Evolutionary conservation across 2,329 filamentous ascomycete species (phyloP).

Genomic region (Colletotrichum euphorbiae): DNA sequence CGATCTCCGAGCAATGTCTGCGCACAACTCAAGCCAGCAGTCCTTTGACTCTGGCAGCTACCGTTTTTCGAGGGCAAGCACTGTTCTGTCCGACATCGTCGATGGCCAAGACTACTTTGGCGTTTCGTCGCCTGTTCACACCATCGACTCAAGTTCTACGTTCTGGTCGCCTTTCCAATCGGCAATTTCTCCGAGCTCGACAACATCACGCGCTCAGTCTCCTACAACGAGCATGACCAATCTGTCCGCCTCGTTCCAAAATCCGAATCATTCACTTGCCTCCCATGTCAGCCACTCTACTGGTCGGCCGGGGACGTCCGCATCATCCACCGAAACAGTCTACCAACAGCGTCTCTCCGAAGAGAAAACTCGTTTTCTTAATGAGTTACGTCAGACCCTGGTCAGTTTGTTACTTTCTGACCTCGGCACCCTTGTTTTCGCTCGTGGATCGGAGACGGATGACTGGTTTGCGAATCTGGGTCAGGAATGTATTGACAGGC

Average conservation of each 20-base stretch:
- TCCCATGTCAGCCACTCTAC: conserved; percentile 61
- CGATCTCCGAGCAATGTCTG: conserved; percentile 68
- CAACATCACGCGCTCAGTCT: conserved; percentile 69
- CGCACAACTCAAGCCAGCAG: conserved; percentile 74
- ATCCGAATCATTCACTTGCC: conserved; percentile 54
- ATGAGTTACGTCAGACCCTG: conserved; percentile 80
- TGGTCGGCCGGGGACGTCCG: conserved; percentile 73
- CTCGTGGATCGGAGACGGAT: conserved; percentile 93
- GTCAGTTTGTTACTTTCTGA: conserved; percentile 91
- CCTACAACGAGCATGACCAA: conserved; percentile 72
- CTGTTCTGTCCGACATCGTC: conserved; percentile 72
- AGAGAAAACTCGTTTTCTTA: conserved; percentile 82
- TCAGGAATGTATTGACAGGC: conserved; percentile 73
- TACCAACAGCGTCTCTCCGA: conserved; percentile 71
- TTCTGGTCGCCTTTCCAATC: conserved; percentile 92
- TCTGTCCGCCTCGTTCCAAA: conserved; percentile 62
- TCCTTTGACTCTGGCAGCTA: conserved; percentile 78
- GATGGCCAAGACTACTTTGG: conserved; percentile 80
- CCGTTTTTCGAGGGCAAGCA: conserved; percentile 67
- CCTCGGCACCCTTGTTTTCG: conserved; percentile 85
- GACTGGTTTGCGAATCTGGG: conserved; percentile 81
- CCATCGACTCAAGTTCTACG: conserved; percentile 80
- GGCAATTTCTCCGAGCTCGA: conserved; percentile 71
- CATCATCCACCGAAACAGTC: conserved; percentile 75
- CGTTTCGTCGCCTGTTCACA: conserved; percentile 73